phyloP scores from a whole-genome alignment of 352 stramenopile species.

The Phytophthora fragariae region DNA sequence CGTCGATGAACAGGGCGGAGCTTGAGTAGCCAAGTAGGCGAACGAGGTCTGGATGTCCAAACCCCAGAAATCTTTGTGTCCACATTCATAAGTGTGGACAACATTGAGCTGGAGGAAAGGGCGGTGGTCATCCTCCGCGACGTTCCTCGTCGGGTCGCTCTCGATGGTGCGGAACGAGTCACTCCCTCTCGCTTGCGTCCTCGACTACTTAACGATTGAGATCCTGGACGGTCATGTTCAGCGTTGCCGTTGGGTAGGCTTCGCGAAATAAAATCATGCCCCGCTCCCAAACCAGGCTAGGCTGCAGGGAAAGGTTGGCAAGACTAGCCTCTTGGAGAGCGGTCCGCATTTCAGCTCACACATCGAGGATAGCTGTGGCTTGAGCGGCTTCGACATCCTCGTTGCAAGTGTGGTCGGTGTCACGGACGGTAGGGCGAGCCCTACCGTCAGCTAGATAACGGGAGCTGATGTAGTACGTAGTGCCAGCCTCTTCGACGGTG shows the following conservation, averaged over 20 bases:
- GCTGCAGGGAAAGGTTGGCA: conserved; percentile 3
- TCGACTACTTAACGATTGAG: conserved; percentile 14
- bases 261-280: conserved; percentile 3
- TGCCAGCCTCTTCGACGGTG: background rate
- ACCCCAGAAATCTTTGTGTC: background rate
- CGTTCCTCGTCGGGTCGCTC: conserved; percentile 3
- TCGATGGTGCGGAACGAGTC: conserved; percentile 17
- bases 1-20: background rate
- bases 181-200: background rate
- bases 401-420: background rate
- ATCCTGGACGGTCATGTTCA: conserved; percentile 1
- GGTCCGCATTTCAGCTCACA: conserved; percentile 1
- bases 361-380: background rate
- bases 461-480: conserved; percentile 11
- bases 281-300: conserved; percentile 11
- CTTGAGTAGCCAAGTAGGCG: background rate
- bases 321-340: conserved; percentile 8
- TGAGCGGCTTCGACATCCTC: background rate
- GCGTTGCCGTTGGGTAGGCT: background rate
- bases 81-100: background rate
- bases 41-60: background rate
- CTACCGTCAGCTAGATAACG: background rate
- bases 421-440: background rate
- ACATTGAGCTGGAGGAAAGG: conserved; percentile 9
- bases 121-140: conserved; percentile 2